These are phyloP conservation scores for Aspergillus pseudoglaucus DNA, from an alignment of 2,329 filamentous ascomycete species.

Conservation along the genomic window DNA sequence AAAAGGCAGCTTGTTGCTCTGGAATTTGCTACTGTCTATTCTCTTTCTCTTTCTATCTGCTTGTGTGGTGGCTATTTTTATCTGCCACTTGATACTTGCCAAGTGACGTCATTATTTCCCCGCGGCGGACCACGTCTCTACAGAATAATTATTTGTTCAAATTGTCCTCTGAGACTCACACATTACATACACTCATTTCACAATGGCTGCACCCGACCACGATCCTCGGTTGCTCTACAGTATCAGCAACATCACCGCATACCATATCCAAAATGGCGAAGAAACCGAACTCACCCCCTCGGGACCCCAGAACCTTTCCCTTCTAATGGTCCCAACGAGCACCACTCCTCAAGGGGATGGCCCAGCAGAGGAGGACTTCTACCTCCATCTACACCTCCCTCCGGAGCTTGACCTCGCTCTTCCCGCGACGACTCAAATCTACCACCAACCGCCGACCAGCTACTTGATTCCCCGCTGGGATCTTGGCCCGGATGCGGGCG, in stretches of 20 bases:
- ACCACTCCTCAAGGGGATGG: conserved; percentile 56
- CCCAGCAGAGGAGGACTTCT: conserved; percentile 80
- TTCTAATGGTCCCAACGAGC: conserved; percentile 91
- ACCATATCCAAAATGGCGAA: conserved; percentile 81
- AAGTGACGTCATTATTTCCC: not conserved
- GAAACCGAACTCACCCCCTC: conserved; percentile 76
- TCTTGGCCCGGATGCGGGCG: conserved; percentile 75
- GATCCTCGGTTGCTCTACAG: conserved; percentile 38
- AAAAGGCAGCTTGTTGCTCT: conserved; percentile 6
- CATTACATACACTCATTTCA: not conserved
- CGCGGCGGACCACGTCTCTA: not conserved
- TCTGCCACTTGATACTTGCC: not conserved
- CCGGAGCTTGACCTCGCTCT: conserved; percentile 90
- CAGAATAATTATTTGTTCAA: conserved; percentile 3
- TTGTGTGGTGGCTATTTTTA: not conserved
- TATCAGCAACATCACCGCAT: conserved; percentile 79
- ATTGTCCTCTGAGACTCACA: conserved; percentile 4
- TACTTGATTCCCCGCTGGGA: conserved; percentile 97
- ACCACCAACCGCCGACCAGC: conserved; percentile 85
- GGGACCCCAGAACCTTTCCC: conserved; percentile 82
- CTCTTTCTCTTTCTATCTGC: not conserved
- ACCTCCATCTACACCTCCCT: conserved; percentile 88
- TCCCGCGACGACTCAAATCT: conserved; percentile 93
- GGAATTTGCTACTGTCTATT: not conserved
- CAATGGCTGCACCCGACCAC: conserved; percentile 22